These are phyloP conservation scores for Bocquillonia castaneifolia DNA, from an alignment of 441 rosid genomes.

Conservation along the genomic window DNA sequence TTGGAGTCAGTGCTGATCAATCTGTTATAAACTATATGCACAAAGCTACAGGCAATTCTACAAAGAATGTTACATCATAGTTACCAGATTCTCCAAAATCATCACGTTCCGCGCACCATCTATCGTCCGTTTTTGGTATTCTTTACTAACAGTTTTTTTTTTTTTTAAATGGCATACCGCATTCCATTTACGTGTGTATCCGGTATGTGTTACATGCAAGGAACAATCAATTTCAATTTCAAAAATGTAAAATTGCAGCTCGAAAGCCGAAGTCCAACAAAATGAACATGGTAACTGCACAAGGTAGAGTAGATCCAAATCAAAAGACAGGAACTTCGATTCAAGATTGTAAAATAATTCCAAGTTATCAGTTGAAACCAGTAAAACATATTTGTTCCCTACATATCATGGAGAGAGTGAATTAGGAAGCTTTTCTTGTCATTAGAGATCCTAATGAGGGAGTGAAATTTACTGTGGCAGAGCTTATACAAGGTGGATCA, in stretches of 20 bases:
- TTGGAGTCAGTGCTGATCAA: slow-evolving; percentile 18
- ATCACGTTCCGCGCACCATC: too few relatives aligned
- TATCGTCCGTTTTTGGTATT: too few relatives aligned
- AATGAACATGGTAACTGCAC: slow-evolving; percentile 54
- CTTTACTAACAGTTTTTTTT: too few relatives aligned
- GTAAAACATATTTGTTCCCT: slow-evolving; percentile 18
- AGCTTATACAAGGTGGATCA: slow-evolving; percentile 35
- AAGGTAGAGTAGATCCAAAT: slow-evolving; percentile 52
- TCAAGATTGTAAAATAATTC: slow-evolving; percentile 35
- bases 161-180: too few relatives aligned
- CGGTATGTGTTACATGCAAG: too few relatives aligned
- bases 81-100: too few relatives aligned
- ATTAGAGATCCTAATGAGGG: slow-evolving; percentile 39
- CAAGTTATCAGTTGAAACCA: slow-evolving; percentile 36
- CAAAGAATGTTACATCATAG: slow-evolving; percentile 21
- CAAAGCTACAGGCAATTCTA: slow-evolving; percentile 21
- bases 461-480: slow-evolving; percentile 37
- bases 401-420: slow-evolving; percentile 53
- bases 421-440: slow-evolving; percentile 41
- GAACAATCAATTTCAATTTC: slow-evolving; percentile 20
- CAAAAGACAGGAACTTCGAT: slow-evolving; percentile 59
- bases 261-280: slow-evolving; percentile 36
- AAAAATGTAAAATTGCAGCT: slow-evolving; percentile 1
- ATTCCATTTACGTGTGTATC: too few relatives aligned
- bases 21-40: slow-evolving; percentile 21